Conservation (phyloP, 805 yeast species). For the Lachancea thermotolerans region DNA sequence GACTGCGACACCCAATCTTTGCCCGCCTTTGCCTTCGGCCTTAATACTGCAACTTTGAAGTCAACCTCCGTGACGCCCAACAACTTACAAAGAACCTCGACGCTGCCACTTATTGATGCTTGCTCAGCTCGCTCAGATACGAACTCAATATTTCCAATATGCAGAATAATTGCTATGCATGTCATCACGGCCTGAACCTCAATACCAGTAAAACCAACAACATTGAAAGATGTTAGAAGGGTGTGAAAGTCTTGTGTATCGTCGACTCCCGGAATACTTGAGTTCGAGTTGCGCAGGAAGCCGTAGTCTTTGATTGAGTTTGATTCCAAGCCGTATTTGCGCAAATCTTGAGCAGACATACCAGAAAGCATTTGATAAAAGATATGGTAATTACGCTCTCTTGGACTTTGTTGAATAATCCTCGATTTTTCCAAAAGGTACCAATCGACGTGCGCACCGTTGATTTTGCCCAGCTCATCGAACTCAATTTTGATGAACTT, state of each 20-base stretch:
- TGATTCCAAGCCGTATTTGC: conserved; percentile 38
- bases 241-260: conserved; percentile 62
- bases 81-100: conserved; percentile 48
- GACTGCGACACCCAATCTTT: conserved; percentile 77
- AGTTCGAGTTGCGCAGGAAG: conserved; percentile 52
- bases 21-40: conserved; percentile 88
- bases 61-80: conserved; percentile 55
- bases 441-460: conserved; percentile 93
- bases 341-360: conserved; percentile 43
- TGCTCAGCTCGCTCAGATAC: conserved; percentile 63
- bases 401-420: conserved; percentile 64
- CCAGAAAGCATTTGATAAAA: conserved; percentile 84
- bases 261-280: conserved; percentile 63
- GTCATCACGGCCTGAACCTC: conserved; percentile 57
- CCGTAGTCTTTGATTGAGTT: conserved; percentile 18
- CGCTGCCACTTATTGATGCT: conserved; percentile 54
- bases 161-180: conserved; percentile 68
- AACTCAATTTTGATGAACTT: conserved; percentile 88
- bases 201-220: conserved; percentile 57
- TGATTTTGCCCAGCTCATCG: conserved; percentile 51
- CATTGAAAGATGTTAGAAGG: conserved; percentile 60
- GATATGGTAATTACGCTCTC: conserved; percentile 89
- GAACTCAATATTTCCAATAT: conserved; percentile 79
- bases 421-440: conserved; percentile 90
- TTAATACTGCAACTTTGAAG: conserved; percentile 54